Percentiles rank a stretch among this genome's conserved stretches.
Conservation (phyloP, 345 rosid genomes). For the Turritis glabra region DNA sequence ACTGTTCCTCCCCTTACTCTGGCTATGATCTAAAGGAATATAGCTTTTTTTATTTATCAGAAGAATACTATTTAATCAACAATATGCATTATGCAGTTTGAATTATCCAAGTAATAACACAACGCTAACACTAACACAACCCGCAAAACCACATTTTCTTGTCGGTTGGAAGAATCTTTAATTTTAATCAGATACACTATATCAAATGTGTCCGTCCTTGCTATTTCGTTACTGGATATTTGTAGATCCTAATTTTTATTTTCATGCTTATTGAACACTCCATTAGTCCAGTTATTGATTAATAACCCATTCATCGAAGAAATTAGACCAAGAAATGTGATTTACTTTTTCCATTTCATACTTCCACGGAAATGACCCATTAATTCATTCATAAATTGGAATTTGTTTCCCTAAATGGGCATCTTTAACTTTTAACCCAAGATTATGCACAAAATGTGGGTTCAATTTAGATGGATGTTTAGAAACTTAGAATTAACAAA, state of each 20-base stretch:
- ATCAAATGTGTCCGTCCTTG: neutral
- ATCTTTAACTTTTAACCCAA: neutral
- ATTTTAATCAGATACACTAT: neutral
- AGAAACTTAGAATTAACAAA: neutral
- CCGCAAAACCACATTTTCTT: neutral
- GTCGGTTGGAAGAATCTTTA: neutral
- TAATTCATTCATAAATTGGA: neutral
- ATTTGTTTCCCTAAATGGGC: neutral
- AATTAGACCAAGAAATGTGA: neutral
- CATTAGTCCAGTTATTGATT: neutral
- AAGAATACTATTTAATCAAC: neutral
- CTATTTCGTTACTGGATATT: too few relatives aligned
- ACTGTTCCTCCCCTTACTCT: slow-evolving; percentile 85
- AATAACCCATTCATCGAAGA: neutral
- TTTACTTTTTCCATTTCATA: neutral
- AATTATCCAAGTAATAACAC: neutral
- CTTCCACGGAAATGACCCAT: neutral
- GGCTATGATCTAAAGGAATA: slow-evolving; percentile 59
- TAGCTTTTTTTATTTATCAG: neutral
- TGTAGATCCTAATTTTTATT: neutral
- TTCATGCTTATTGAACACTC: neutral
- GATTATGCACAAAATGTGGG: neutral
- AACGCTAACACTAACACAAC: neutral
- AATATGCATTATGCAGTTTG: neutral
- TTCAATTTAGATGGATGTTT: neutral